Evolutionary conservation across 768 basidiomycete species (phyloP).

Genomic region (Phanerodontia chrysosporium): DNA sequence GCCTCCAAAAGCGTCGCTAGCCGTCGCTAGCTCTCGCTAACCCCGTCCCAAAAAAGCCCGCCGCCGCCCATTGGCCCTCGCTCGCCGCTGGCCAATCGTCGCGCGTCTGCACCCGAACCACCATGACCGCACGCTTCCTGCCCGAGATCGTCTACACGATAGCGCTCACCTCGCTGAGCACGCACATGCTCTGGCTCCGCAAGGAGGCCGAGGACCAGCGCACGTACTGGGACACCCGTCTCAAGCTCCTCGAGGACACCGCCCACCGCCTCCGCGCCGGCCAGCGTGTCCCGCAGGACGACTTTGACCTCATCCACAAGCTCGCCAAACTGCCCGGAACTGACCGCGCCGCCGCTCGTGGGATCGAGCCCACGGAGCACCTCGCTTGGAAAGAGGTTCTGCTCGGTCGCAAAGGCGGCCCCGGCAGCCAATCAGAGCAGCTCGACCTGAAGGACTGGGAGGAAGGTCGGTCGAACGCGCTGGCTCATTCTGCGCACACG

Average conservation of each 20-base stretch:
- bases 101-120: neutral
- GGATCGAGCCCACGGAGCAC: constrained; percentile 10
- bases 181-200: constrained; percentile 58
- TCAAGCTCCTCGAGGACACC: constrained; percentile 61
- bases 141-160: constrained; percentile 64
- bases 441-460: constrained; percentile 24
- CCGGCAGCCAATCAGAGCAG: constrained; percentile 16
- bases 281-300: constrained; percentile 41
- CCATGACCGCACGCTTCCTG: constrained; percentile 38
- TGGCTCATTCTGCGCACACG: neutral
- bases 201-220: constrained; percentile 48
- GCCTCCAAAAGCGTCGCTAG: neutral
- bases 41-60: neutral
- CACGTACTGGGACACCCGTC: constrained; percentile 49
- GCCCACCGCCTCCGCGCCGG: constrained; percentile 47
- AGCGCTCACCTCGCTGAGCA: constrained; percentile 62
- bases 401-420: constrained; percentile 19
- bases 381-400: constrained; percentile 29
- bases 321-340: constrained; percentile 38
- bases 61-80: neutral
- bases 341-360: constrained; percentile 11
- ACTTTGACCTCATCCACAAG: constrained; percentile 50
- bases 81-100: neutral
- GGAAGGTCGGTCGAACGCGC: constrained; percentile 17
- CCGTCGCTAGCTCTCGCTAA: neutral